These are phyloP conservation scores for Talaromyces sp. DNA, from an alignment of 2,329 filamentous ascomycete genomes.

Conservation along the genomic window DNA sequence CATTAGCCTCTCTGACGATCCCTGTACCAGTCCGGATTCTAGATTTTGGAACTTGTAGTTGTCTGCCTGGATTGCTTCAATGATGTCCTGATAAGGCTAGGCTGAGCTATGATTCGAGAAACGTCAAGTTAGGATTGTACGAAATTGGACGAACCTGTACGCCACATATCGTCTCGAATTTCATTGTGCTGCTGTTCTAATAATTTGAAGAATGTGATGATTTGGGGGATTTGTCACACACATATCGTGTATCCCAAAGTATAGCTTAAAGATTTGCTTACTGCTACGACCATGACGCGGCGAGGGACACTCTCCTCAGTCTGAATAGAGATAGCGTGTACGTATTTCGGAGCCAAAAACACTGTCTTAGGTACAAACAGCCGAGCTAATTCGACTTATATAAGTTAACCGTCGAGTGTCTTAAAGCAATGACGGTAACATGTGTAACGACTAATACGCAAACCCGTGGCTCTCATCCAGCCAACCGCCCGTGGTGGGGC, in stretches of 20 bases:
- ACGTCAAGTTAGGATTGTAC: background rate
- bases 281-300: background rate
- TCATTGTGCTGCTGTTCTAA: background rate
- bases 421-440: background rate
- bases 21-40: background rate
- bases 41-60: background rate
- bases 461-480: conserved; percentile 5
- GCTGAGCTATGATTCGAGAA: background rate
- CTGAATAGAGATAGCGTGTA: background rate
- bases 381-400: background rate
- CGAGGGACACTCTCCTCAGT: background rate
- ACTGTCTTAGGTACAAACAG: background rate
- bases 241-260: background rate
- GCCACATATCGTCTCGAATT: conserved; percentile 1
- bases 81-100: background rate
- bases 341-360: background rate
- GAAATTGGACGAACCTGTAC: background rate
- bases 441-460: background rate
- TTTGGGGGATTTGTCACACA: background rate
- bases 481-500: conserved; percentile 15
- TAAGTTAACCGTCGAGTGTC: background rate
- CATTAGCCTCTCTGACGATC: conserved; percentile 2
- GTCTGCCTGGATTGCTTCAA: background rate
- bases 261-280: background rate
- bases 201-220: background rate